Conservation (phyloP, 306 rosid species). For the Prunus dulcis region DNA sequence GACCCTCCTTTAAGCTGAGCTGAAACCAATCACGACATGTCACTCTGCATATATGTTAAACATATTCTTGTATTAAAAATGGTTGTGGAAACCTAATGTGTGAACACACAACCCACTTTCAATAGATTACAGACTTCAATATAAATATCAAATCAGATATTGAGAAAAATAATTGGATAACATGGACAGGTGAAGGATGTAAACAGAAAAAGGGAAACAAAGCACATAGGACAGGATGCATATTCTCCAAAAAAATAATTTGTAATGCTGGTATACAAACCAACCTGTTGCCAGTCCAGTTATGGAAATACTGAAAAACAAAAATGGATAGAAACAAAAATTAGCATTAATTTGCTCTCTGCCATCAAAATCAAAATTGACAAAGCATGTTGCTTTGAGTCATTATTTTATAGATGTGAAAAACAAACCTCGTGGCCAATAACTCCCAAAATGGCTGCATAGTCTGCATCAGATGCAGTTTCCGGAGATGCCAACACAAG, state of each 20-base stretch:
- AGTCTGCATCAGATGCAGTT: slow-evolving; percentile 85
- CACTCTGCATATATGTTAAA: slow-evolving; percentile 57
- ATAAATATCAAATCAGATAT: not conserved
- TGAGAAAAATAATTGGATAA: not conserved
- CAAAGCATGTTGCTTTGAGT: slow-evolving; percentile 12
- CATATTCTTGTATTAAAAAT: not conserved
- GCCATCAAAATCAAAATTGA: slow-evolving; percentile 14
- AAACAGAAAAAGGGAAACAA: slow-evolving; percentile 18
- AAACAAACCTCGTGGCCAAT: slow-evolving; percentile 95
- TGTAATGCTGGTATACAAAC: slow-evolving; percentile 7
- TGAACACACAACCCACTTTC: slow-evolving; percentile 11
- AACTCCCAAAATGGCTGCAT: slow-evolving; percentile 96
- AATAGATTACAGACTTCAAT: not conserved
- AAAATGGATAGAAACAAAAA: slow-evolving; percentile 17
- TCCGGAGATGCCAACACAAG: slow-evolving; percentile 97
- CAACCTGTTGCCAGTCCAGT: slow-evolving; percentile 99
- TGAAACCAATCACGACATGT: slow-evolving; percentile 99
- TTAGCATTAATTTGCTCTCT: slow-evolving; percentile 14
- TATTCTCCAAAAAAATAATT: slow-evolving; percentile 17
- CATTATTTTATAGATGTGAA: slow-evolving; percentile 11
- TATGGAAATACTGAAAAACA: slow-evolving; percentile 93
- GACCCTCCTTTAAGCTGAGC: slow-evolving; percentile 98
- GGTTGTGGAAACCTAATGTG: not conserved
- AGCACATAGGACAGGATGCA: slow-evolving; percentile 9
- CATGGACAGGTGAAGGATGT: not conserved